Conservation (phyloP, 495 filamentous ascomycete genomes). For the Lasiosphaeriaceae sp. region DNA sequence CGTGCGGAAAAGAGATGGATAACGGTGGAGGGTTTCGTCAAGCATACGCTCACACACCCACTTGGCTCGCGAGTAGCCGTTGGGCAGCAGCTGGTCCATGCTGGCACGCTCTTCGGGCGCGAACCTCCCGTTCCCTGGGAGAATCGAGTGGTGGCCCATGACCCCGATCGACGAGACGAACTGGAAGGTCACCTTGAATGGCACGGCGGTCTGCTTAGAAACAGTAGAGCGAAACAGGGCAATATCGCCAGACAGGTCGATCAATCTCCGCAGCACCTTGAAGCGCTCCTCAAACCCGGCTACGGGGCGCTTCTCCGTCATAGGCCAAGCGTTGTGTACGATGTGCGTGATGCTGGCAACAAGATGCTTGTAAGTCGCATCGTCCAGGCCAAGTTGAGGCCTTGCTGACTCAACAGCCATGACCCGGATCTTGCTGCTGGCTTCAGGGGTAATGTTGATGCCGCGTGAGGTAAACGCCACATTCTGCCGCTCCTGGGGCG, state of each 20-base stretch:
- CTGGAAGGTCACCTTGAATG: conserved; percentile 40
- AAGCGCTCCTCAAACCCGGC: conserved; percentile 49
- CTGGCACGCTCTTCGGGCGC: conserved; percentile 35
- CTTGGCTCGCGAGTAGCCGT: conserved; percentile 52
- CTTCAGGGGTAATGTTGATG: not conserved
- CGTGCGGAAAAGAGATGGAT: conserved; percentile 37
- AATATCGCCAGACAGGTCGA: conserved; percentile 41
- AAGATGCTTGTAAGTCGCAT: conserved; percentile 35
- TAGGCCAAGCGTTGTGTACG: conserved; percentile 58
- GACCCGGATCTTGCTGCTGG: conserved; percentile 36
- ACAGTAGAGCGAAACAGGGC: conserved; percentile 9
- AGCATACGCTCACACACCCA: conserved; percentile 48
- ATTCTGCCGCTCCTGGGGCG: conserved; percentile 30
- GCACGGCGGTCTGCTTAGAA: not conserved
- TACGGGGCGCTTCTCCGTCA: conserved; percentile 45
- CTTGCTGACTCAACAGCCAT: conserved; percentile 46
- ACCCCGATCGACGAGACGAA: conserved; percentile 53
- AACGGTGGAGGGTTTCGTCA: conserved; percentile 41
- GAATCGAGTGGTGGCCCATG: conserved; percentile 42
- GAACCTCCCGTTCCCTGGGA: conserved; percentile 11
- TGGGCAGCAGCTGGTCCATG: conserved; percentile 10
- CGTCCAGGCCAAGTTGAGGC: conserved; percentile 41
- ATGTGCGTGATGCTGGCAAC: conserved; percentile 47
- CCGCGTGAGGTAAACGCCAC: conserved; percentile 26
- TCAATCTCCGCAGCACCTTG: conserved; percentile 40